Evolutionary conservation across 257 asterid genomes (phyloP).

Genomic region (Pogostemon cablin): DNA sequence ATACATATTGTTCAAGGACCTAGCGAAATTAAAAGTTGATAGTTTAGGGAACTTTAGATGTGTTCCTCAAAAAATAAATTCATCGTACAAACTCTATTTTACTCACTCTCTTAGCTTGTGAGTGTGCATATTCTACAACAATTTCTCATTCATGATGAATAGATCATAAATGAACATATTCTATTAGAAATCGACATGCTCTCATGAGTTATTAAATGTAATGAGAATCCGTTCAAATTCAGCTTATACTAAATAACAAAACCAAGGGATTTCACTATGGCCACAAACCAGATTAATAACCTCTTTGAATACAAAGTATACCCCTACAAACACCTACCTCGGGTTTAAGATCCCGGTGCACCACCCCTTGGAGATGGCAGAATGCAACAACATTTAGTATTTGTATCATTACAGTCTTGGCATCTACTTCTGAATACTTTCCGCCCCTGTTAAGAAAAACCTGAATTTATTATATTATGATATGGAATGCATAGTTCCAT

Average conservation of each 20-base stretch:
- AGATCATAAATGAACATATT: not conserved
- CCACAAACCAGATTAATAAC: not conserved
- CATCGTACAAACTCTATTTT: not conserved
- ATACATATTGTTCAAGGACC: no score
- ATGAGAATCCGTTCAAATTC: not conserved
- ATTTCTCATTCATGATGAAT: slow-evolving; percentile 19
- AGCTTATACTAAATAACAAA: not conserved
- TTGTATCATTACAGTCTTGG: slow-evolving; percentile 73
- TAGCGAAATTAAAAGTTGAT: no score
- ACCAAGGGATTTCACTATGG: not conserved
- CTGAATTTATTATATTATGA: slow-evolving; percentile 20
- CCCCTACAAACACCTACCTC: slow-evolving; percentile 52
- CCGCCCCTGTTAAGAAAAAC: slow-evolving; percentile 59
- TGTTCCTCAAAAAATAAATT: no score
- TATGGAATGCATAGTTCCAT: not conserved
- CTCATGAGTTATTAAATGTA: not conserved
- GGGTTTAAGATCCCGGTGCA: slow-evolving; percentile 89
- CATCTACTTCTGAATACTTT: slow-evolving; percentile 76
- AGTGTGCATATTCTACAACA: not conserved
- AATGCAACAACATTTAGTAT: slow-evolving; percentile 71
- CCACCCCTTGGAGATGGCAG: slow-evolving; percentile 93
- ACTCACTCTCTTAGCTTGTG: not conserved
- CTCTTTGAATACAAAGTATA: slow-evolving; percentile 20
- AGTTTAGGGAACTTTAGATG: no score
- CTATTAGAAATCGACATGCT: not conserved